Conservation (phyloP, 441 rosid species). For the Corymbia citriodora region DNA sequence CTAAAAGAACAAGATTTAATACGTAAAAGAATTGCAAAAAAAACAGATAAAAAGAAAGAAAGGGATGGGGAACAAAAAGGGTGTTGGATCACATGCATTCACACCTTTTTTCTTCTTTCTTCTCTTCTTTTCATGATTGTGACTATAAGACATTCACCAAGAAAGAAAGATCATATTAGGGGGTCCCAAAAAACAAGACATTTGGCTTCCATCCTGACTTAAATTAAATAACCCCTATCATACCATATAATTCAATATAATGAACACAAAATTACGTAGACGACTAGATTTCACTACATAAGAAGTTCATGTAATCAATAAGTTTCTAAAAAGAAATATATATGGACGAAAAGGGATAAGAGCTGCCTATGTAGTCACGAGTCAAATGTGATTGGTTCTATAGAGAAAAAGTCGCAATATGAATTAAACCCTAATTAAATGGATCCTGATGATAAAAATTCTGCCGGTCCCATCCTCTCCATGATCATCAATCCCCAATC, state of each 20-base stretch:
- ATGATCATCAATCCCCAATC: not conserved
- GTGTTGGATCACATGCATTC: constrained; percentile 87
- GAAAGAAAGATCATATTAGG: not conserved
- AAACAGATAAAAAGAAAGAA: not conserved
- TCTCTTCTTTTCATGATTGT: constrained; percentile 53
- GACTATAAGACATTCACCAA: constrained; percentile 36
- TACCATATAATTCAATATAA: not conserved
- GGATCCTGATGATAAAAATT: not conserved
- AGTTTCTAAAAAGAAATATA: not conserved
- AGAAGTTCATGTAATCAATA: not conserved
- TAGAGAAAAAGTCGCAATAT: not conserved
- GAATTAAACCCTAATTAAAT: not conserved
- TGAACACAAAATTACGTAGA: not conserved
- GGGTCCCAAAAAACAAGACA: not conserved
- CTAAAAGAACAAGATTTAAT: not conserved
- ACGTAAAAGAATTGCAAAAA: not conserved
- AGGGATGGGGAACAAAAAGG: constrained; percentile 68
- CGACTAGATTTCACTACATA: not conserved
- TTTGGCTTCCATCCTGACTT: not conserved
- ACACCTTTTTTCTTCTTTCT: constrained; percentile 33
- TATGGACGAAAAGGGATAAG: not conserved
- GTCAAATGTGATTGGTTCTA: not conserved
- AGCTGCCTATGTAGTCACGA: not conserved
- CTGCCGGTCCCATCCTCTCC: not conserved
- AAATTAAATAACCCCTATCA: not conserved